These are phyloP conservation scores for Stygiomarasmius scandens DNA, from an alignment of 1,284 basidiomycete genomes.

Conservation along the genomic window DNA sequence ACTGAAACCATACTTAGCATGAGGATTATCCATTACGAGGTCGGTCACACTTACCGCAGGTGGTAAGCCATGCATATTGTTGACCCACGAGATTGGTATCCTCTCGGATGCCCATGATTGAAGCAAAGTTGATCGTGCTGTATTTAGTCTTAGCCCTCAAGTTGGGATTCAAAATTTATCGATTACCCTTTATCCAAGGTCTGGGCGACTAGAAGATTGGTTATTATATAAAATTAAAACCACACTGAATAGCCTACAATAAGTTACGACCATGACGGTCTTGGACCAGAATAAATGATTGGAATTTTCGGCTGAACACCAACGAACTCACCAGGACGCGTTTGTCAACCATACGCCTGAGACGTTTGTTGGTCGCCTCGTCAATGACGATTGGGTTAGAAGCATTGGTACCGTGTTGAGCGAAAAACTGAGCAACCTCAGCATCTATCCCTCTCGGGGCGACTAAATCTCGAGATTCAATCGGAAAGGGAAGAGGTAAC, in stretches of 20 bases:
- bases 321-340: conserved; percentile 42
- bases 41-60: conserved; percentile 39
- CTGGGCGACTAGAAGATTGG: conserved; percentile 40
- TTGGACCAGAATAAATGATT: conserved; percentile 15
- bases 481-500: background rate
- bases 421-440: conserved; percentile 52
- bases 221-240: background rate
- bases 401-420: conserved; percentile 27
- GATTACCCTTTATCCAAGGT: conserved; percentile 52
- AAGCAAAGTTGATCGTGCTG: conserved; percentile 55
- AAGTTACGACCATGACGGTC: conserved; percentile 57
- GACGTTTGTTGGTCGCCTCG: conserved; percentile 44
- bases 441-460: conserved; percentile 44
- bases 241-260: conserved; percentile 34
- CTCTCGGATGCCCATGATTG: conserved; percentile 56
- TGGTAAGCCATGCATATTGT: conserved; percentile 55
- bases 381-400: conserved; percentile 39
- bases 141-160: background rate
- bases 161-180: background rate
- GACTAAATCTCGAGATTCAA: background rate
- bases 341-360: conserved; percentile 54
- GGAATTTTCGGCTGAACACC: background rate
- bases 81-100: conserved; percentile 51
- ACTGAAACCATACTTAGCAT: conserved; percentile 27
- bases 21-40: background rate